Base-by-base conservation (phyloP, 2,329 filamentous ascomycete species). In the Didymellaceae sp. region DNA sequence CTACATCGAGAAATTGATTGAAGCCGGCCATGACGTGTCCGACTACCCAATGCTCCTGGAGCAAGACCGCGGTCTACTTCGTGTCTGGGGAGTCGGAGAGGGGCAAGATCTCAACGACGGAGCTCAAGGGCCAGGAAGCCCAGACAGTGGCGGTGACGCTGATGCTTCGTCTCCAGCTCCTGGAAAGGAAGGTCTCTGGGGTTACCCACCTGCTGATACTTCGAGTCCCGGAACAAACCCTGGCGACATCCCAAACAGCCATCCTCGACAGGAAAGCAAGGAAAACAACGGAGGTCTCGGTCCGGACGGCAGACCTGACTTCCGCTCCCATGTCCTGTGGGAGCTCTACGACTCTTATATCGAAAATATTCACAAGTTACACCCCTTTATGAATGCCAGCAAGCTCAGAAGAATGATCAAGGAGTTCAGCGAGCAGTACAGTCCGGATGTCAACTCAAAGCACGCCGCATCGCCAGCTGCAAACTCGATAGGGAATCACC, bases 61-160 rank as follows among this genome's bases (percentile, higher is more conserved):
- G 70, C 84, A 90, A 64, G 81, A 81, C 48, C 84, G 91, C 22
- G 91, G 91, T 1, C 74, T 89, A 6, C 77, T 96, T 31, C 84
- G 88, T 18, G 78, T 93, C 2, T 91, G 88, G 72, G 91, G 91
- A 1, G 83, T 86, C 52, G 91, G 91, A 3, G 90, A 95, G 73
- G 89, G 88, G 24, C 77, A 82, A 20, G 86, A 87, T 61, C 77
- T 79, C 18, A 82, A 82, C 34, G 78, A 82, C 18, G 76, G 74
- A 42, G 68, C 72, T 6, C 74, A 75, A 50, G 64, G 62, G 3
- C 65, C 67, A 14, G 62, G 60, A 16, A 72, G 65, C 35, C 69
- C 54, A 37, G 70, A 63, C 51, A 73, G 58, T 59, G 74, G 53
- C 56, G 74, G 55, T 52, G 70, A 74, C 18, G 73, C 74, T 20